Evolutionary conservation across 257 asterid genomes (phyloP).

Genomic region (Verbena officinalis): DNA sequence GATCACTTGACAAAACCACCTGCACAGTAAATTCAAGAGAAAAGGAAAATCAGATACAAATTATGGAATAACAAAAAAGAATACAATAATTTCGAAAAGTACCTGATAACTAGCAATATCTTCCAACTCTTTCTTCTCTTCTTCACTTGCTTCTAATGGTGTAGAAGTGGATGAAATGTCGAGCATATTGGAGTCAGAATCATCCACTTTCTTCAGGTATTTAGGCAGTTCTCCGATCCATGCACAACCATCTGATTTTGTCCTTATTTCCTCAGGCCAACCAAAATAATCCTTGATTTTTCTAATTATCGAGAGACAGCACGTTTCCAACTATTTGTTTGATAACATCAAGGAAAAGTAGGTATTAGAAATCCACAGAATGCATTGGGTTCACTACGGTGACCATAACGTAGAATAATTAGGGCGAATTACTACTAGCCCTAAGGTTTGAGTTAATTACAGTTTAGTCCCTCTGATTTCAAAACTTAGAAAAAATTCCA

Average conservation of each 20-base stretch:
- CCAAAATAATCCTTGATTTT: slow-evolving; percentile 62
- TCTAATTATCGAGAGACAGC: slow-evolving; percentile 51
- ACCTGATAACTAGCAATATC: slow-evolving; percentile 95
- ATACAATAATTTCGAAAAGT: slow-evolving; percentile 15
- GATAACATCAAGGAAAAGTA: neutral
- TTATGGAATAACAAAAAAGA: neutral
- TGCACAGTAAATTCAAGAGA: slow-evolving; percentile 28
- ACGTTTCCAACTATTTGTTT: slow-evolving; percentile 57
- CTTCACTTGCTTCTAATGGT: slow-evolving; percentile 45
- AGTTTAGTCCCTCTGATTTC: no score
- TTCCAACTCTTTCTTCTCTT: slow-evolving; percentile 60
- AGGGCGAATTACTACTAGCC: no score
- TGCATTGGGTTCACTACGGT: slow-evolving; percentile 1
- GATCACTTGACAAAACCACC: slow-evolving; percentile 64
- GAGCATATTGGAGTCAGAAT: slow-evolving; percentile 30
- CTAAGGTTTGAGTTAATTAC: no score
- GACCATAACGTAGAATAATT: neutral
- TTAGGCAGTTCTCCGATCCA: slow-evolving; percentile 74
- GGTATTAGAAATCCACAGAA: neutral
- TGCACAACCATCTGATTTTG: slow-evolving; percentile 44
- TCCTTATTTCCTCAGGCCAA: slow-evolving; percentile 76
- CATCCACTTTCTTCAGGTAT: slow-evolving; percentile 45
- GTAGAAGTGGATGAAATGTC: slow-evolving; percentile 42
- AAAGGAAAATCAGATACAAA: neutral
- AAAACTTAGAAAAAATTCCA: no score